Evolutionary conservation across 495 filamentous ascomycete genomes (phyloP).

Genomic region (Haplographium delicatum): DNA sequence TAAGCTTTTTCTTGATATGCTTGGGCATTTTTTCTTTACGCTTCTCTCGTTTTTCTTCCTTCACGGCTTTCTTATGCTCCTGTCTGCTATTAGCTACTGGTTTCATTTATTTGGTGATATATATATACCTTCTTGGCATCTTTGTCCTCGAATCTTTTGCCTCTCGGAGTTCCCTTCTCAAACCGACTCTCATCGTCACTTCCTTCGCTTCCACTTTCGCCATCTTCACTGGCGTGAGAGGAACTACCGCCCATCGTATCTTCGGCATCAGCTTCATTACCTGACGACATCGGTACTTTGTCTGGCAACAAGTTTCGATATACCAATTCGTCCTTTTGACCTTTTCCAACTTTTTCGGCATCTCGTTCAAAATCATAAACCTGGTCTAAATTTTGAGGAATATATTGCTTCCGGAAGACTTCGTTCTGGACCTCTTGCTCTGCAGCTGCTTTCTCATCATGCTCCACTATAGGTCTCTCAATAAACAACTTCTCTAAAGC

Average conservation of each 20-base stretch:
- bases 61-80: conserved; percentile 83
- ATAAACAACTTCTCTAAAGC: conserved; percentile 43
- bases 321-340: conserved; percentile 65
- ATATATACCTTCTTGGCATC: conserved; percentile 64
- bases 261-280: conserved; percentile 29
- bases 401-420: conserved; percentile 92
- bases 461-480: conserved; percentile 34
- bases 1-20: conserved; percentile 78
- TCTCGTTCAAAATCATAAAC: conserved; percentile 96
- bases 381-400: conserved; percentile 87
- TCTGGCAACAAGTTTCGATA: conserved; percentile 77
- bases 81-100: conserved; percentile 22
- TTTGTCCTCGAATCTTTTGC: conserved; percentile 89
- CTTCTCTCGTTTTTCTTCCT: conserved; percentile 90
- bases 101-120: conserved; percentile 16
- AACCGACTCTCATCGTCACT: conserved; percentile 46
- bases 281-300: conserved; percentile 44
- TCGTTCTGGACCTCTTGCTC: conserved; percentile 70
- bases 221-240: conserved; percentile 28
- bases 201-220: conserved; percentile 44
- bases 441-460: conserved; percentile 45
- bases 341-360: conserved; percentile 66
- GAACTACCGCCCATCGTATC: conserved; percentile 35
- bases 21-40: conserved; percentile 95
- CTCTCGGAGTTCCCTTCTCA: conserved; percentile 65